These are phyloP conservation scores for Trapa incisa DNA, from an alignment of 345 rosid species.

Conservation along the genomic window DNA sequence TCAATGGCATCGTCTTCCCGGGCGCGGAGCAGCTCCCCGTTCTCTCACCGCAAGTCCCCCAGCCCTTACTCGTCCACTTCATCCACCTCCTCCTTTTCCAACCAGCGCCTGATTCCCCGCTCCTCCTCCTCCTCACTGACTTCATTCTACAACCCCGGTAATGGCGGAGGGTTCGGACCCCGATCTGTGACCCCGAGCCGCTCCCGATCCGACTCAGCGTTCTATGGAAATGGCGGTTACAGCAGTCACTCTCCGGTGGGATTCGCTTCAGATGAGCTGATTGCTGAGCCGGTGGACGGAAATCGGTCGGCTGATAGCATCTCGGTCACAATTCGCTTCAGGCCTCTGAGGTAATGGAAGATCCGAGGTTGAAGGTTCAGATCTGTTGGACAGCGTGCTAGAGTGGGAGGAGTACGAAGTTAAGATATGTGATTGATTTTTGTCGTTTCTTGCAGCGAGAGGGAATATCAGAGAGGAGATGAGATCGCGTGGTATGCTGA, in stretches of 20 bases:
- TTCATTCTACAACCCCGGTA: slow-evolving; percentile 33
- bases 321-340: slow-evolving; percentile 90
- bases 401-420: slow-evolving; percentile 3
- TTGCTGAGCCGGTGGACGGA: slow-evolving; percentile 49
- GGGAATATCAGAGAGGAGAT: slow-evolving; percentile 90
- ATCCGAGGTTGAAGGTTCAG: slow-evolving; percentile 36
- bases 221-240: slow-evolving; percentile 27
- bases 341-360: slow-evolving; percentile 84
- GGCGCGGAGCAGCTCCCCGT: slow-evolving; percentile 81
- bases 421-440: not conserved
- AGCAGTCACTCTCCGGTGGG: slow-evolving; percentile 35
- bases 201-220: slow-evolving; percentile 46
- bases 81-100: slow-evolving; percentile 54
- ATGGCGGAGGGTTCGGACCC: slow-evolving; percentile 25
- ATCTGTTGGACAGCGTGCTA: slow-evolving; percentile 25
- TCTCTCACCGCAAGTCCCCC: slow-evolving; percentile 53
- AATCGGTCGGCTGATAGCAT: slow-evolving; percentile 74
- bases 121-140: slow-evolving; percentile 66
- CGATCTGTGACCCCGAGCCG: slow-evolving; percentile 81
- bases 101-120: slow-evolving; percentile 56
- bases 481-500: slow-evolving; percentile 97
- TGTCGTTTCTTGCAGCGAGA: slow-evolving; percentile 44
- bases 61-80: slow-evolving; percentile 71
- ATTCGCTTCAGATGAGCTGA: slow-evolving; percentile 56
- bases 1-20: slow-evolving; percentile 73